phyloP scores from a whole-genome alignment of 164 flowering plant species.

The Chloranthus sessilifolius region DNA sequence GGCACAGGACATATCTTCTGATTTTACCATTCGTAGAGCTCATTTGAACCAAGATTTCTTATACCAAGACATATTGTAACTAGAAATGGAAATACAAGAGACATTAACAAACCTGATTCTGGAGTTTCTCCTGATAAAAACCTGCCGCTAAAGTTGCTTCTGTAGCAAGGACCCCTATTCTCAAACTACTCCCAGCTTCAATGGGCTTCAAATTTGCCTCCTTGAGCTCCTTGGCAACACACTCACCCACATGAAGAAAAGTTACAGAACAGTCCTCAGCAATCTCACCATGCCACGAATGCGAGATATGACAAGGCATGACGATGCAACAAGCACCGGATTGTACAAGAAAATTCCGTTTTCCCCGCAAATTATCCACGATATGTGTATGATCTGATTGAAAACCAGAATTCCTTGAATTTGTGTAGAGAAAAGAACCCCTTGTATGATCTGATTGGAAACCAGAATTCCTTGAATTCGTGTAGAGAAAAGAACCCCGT shows the following conservation, averaged over 20 bases:
- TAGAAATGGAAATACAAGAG: background rate
- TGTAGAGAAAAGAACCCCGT: no score
- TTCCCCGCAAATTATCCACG: conserved; percentile 47
- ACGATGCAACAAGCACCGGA: conserved; percentile 73
- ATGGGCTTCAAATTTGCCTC: conserved; percentile 65
- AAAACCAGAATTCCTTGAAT: background rate
- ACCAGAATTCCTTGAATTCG: background rate
- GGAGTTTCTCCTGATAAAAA: conserved; percentile 67
- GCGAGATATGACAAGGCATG: conserved; percentile 74
- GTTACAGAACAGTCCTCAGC: conserved; percentile 55
- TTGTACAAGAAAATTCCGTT: conserved; percentile 55
- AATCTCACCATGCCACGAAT: conserved; percentile 57
- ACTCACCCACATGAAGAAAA: conserved; percentile 65
- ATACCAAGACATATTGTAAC: background rate
- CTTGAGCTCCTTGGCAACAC: conserved; percentile 70
- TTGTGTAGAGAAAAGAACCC: no score
- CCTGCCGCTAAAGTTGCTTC: conserved; percentile 43
- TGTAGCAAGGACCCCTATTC: conserved; percentile 63
- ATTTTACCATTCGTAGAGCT: background rate
- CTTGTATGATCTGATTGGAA: background rate
- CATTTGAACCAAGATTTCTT: background rate
- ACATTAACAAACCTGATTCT: conserved; percentile 41
- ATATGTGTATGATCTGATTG: conserved; percentile 7
- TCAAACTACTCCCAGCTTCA: conserved; percentile 59
- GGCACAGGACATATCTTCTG: no score